Evolutionary conservation across 164 flowering plant species (phyloP).

Genomic region (Akebia trifoliata): DNA sequence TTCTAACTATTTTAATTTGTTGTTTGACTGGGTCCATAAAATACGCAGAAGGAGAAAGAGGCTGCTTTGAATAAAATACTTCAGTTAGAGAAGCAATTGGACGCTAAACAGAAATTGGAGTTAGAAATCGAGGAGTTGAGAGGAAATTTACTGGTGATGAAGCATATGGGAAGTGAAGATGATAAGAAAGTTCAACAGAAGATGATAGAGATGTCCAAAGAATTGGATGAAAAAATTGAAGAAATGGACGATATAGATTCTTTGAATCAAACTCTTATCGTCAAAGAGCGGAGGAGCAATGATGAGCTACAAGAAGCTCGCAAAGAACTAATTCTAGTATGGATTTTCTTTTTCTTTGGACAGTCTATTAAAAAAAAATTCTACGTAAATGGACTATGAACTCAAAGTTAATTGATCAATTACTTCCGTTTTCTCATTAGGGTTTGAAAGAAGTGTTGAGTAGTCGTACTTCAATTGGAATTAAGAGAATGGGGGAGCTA

Average conservation of each 20-base stretch:
- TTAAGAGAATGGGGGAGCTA: too few species aligned
- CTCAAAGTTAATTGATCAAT: too few species aligned
- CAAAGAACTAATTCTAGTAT: slow-evolving; percentile 49
- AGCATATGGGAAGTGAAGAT: slow-evolving; percentile 53
- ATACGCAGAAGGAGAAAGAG: slow-evolving; percentile 65
- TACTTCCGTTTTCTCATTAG: too few species aligned
- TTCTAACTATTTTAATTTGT: slow-evolving; percentile 45
- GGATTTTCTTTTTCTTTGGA: slow-evolving; percentile 12
- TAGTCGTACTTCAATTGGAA: too few species aligned
- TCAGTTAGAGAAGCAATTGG: slow-evolving; percentile 50
- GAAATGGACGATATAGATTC: slow-evolving; percentile 37
- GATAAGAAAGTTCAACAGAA: slow-evolving; percentile 37
- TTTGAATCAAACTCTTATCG: slow-evolving; percentile 43
- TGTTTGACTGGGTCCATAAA: too few species aligned
- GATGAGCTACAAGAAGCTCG: slow-evolving; percentile 74
- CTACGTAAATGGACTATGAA: too few species aligned
- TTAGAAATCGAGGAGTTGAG: slow-evolving; percentile 62
- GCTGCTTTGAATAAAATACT: slow-evolving; percentile 40
- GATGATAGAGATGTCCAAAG: slow-evolving; percentile 32
- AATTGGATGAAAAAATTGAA: slow-evolving; percentile 52
- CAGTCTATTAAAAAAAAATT: too few species aligned
- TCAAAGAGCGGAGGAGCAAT: slow-evolving; percentile 44
- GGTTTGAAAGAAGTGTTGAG: too few species aligned
- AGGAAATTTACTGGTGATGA: slow-evolving; percentile 57
- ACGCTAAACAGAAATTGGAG: slow-evolving; percentile 66